These are phyloP conservation scores for Acanthamoeba lenticulata DNA, from an alignment of 208 protist species.

Conservation along the genomic window DNA sequence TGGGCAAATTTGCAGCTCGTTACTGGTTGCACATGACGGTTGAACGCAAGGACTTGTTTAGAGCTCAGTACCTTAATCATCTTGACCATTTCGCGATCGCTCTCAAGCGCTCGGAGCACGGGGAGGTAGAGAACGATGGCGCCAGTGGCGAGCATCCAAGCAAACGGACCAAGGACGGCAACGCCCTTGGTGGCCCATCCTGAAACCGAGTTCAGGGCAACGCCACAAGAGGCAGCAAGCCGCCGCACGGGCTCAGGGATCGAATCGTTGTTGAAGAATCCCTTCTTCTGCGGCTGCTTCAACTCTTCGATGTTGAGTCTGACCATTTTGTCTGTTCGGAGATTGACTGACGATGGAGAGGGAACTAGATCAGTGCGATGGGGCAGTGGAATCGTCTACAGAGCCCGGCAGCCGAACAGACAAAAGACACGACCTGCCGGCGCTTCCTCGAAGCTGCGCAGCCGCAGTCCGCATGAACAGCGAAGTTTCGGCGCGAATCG, in stretches of 20 bases:
- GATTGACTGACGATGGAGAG: neutral
- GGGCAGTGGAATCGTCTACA: too few species aligned
- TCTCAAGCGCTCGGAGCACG: neutral
- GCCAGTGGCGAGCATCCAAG: neutral
- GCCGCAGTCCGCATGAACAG: neutral
- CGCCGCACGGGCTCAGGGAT: conserved; percentile 9
- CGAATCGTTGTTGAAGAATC: neutral
- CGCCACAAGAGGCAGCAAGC: neutral
- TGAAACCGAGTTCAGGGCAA: neutral
- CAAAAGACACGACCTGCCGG: too few species aligned
- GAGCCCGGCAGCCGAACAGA: too few species aligned
- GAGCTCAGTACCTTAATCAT: neutral
- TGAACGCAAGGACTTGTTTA: neutral
- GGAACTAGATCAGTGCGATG: too few species aligned
- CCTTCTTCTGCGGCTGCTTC: conserved; percentile 11
- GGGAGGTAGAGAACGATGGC: conserved; percentile 10
- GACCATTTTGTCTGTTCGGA: neutral
- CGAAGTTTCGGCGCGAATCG: neutral
- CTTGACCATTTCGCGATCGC: conserved; percentile 1
- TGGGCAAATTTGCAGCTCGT: neutral
- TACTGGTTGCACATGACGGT: neutral
- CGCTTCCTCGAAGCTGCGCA: neutral
- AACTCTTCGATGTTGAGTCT: conserved; percentile 22
- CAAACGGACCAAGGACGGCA: neutral
- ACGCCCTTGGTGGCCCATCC: neutral